phyloP scores from a whole-genome alignment of 2,329 filamentous ascomycete species.

The Alternaria incomplexa region DNA sequence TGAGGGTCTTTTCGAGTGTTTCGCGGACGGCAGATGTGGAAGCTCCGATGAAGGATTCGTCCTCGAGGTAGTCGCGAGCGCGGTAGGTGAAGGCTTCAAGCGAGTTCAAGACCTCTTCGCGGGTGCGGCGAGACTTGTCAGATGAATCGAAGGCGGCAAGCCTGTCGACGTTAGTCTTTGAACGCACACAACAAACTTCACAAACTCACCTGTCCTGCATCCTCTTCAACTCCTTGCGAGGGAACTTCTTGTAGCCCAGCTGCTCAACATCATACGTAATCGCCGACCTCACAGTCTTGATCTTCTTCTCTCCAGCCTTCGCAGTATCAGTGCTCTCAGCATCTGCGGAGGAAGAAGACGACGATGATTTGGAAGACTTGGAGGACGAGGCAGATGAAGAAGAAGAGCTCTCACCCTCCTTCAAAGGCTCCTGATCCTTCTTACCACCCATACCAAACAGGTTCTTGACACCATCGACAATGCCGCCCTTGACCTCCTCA shows the following conservation, averaged over 20 bases:
- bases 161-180: conserved; percentile 51
- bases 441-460: conserved; percentile 93
- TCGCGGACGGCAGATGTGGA: conserved; percentile 73
- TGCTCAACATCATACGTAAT: conserved; percentile 55
- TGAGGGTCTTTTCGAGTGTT: conserved; percentile 70
- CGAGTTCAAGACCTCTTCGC: conserved; percentile 88
- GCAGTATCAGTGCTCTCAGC: conserved; percentile 58
- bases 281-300: conserved; percentile 59
- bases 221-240: conserved; percentile 64
- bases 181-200: background rate
- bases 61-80: conserved; percentile 80
- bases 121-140: conserved; percentile 74
- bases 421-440: conserved; percentile 77
- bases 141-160: conserved; percentile 85
- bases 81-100: conserved; percentile 95
- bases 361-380: conserved; percentile 51
- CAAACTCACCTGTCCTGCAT: conserved; percentile 64
- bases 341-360: conserved; percentile 54
- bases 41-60: conserved; percentile 73
- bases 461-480: conserved; percentile 95
- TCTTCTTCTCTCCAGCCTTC: conserved; percentile 55
- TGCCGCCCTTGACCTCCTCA: conserved; percentile 72
- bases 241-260: conserved; percentile 61
- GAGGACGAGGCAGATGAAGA: conserved; percentile 51
- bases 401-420: conserved; percentile 55